Conservation (phyloP, 2,329 filamentous ascomycete genomes). For the Allantophomopsis lycopodina region DNA sequence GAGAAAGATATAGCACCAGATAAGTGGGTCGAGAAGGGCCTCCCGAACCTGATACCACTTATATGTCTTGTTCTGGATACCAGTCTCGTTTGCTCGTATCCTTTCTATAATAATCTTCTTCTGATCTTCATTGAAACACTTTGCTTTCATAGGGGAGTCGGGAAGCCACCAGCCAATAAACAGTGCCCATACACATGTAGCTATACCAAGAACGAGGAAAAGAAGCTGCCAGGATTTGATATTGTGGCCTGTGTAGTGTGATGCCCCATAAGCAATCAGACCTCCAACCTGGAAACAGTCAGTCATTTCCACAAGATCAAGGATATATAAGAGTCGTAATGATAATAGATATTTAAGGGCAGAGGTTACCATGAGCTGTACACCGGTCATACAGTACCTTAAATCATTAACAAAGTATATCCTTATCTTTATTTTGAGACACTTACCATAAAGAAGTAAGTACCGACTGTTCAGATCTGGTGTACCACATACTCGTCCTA, state of each 20-base stretch:
- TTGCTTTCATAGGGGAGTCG: slow-evolving; percentile 30
- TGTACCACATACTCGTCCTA: too few relatives aligned
- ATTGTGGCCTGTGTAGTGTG: slow-evolving; percentile 16
- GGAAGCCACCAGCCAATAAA: slow-evolving; percentile 30
- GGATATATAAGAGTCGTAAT: too few relatives aligned
- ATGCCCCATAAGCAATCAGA: slow-evolving; percentile 14
- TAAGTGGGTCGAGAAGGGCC: slow-evolving; percentile 25
- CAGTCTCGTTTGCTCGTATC: slow-evolving; percentile 38
- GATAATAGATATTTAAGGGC: too few relatives aligned
- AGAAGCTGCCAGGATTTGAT: slow-evolving; percentile 10
- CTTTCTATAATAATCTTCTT: slow-evolving; percentile 32
- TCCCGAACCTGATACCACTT: slow-evolving; percentile 33
- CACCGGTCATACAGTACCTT: too few relatives aligned
- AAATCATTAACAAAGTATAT: too few relatives aligned
- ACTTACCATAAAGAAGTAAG: too few relatives aligned
- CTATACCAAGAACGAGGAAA: slow-evolving; percentile 9
- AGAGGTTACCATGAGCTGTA: too few relatives aligned
- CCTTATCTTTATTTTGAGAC: too few relatives aligned
- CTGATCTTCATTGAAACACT: slow-evolving; percentile 22
- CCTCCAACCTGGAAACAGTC: too few relatives aligned
- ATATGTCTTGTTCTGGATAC: slow-evolving; percentile 35
- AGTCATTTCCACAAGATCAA: too few relatives aligned
- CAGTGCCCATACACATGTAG: slow-evolving; percentile 15
- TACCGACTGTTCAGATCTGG: too few relatives aligned
- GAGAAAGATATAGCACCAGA: slow-evolving; percentile 13